These are phyloP conservation scores for Rhodotorula sp. DNA, from an alignment of 1,284 basidiomycete genomes.

Conservation along the genomic window DNA sequence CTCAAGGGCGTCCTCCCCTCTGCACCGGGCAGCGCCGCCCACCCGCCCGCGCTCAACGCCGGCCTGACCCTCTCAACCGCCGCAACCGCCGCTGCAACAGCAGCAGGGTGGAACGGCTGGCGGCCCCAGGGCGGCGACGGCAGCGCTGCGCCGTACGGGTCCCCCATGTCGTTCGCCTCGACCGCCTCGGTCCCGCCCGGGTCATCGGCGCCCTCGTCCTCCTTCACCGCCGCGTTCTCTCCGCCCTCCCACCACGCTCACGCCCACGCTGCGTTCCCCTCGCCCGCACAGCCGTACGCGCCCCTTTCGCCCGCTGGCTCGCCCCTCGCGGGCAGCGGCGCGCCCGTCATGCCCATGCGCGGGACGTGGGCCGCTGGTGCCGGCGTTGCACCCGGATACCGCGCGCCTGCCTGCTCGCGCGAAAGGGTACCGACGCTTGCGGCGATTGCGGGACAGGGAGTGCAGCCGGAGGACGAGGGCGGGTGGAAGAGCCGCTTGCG, in stretches of 20 bases:
- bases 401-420: constrained; percentile 18
- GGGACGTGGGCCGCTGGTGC: not conserved
- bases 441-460: not conserved
- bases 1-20: constrained; percentile 14
- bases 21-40: not conserved
- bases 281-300: not conserved
- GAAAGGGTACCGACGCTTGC: constrained; percentile 8
- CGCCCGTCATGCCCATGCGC: not conserved
- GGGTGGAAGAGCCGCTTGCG: constrained; percentile 14
- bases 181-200: not conserved
- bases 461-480: not conserved
- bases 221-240: not conserved
- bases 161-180: constrained; percentile 23
- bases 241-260: not conserved
- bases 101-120: constrained; percentile 19
- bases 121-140: constrained; percentile 3
- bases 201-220: not conserved
- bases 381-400: not conserved
- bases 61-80: not conserved
- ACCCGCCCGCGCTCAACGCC: not conserved
- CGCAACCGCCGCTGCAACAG: not conserved
- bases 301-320: not conserved
- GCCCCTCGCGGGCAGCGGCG: not conserved
- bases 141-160: constrained; percentile 11
- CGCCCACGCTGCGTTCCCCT: not conserved